phyloP scores from a whole-genome alignment of 805 yeast genomes.

The Spencermartinsiella europaea region DNA sequence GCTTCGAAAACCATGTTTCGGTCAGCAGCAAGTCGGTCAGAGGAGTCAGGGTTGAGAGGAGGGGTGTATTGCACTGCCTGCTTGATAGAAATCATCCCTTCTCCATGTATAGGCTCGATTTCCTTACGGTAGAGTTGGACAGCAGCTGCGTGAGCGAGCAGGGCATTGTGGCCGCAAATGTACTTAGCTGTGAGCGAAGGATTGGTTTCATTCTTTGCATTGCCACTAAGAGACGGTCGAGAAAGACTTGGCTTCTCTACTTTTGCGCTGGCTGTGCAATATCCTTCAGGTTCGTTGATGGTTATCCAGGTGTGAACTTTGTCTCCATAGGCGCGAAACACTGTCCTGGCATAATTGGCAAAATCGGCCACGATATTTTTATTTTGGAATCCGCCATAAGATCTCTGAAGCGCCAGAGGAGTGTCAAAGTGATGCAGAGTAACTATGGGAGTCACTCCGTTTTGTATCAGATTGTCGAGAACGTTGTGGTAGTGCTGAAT shows the following conservation, averaged over 20 bases:
- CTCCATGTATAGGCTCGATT: constrained; percentile 25
- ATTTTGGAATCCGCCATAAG: constrained; percentile 28
- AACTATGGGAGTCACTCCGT: constrained; percentile 29
- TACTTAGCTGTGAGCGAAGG: neutral
- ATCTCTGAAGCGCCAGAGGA: constrained; percentile 27
- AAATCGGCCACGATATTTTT: constrained; percentile 31
- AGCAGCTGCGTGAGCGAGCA: constrained; percentile 28
- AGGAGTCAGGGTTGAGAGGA: constrained; percentile 24
- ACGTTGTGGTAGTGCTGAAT: constrained; percentile 31
- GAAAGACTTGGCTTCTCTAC: neutral
- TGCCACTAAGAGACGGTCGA: neutral
- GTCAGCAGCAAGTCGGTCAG: constrained; percentile 28
- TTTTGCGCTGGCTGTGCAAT: constrained; percentile 9
- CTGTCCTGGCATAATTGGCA: constrained; percentile 32
- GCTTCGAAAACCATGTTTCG: constrained; percentile 27
- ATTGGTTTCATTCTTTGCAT: neutral
- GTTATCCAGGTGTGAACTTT: constrained; percentile 33
- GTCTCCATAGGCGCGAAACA: constrained; percentile 30
- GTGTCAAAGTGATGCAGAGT: constrained; percentile 36
- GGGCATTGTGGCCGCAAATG: constrained; percentile 21
- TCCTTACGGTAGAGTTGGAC: constrained; percentile 27
- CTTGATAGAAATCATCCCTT: constrained; percentile 29
- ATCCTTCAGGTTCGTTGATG: constrained; percentile 32
- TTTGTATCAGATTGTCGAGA: constrained; percentile 26
- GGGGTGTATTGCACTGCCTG: constrained; percentile 29